Evolutionary conservation across 2,329 filamentous ascomycete genomes (phyloP), one percentile per base, ranked within the genome.

Genomic region (Nemania sp.): DNA sequence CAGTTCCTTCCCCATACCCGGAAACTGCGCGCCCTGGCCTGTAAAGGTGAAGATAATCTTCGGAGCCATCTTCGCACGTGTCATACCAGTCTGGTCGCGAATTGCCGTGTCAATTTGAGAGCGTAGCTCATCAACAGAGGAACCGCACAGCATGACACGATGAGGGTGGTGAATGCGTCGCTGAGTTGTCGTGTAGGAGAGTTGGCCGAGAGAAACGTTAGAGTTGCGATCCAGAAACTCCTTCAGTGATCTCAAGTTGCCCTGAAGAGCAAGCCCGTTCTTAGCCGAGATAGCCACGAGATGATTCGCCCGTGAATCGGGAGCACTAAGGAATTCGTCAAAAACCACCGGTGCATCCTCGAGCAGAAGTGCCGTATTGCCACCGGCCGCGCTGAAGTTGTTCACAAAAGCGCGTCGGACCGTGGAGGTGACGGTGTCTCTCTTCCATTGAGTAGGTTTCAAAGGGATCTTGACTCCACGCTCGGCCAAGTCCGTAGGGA

Each of bases 121-220:
- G 67, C 77, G 75, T 1, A 82, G 79, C 66, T 83, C 81, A 0
- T 72, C 60, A 6, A 82, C 69, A 52, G 77, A 75, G 2, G 77
- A 75, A 0, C 78, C 83, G 1, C 80, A 74, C 43, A 84, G 78
- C 51, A 80, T 82, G 67, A 86, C 79, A 20, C 87, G 82, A 76
- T 82, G 83, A 68, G 81, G 78, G 75, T 88, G 84, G 66, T 90
- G 88, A 11, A 86, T 83, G 24, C 87, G 84, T 8, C 89, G 84
- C 5, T 90, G 90, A 1, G 88, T 91, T 0, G 87, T 89, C 0
- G 88, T 90, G 77, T 92, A 92, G 0, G 89, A 85, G 1, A 92
- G 77, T 64, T 86, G 80, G 1, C 83, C 80, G 11, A 90, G 73
- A 0, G 84, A 82, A 0, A 83, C 80, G 5, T 85, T 81, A 1